Evolutionary conservation across 495 filamentous ascomycete genomes (phyloP).

Genomic region (Lichenothelia convexa): DNA sequence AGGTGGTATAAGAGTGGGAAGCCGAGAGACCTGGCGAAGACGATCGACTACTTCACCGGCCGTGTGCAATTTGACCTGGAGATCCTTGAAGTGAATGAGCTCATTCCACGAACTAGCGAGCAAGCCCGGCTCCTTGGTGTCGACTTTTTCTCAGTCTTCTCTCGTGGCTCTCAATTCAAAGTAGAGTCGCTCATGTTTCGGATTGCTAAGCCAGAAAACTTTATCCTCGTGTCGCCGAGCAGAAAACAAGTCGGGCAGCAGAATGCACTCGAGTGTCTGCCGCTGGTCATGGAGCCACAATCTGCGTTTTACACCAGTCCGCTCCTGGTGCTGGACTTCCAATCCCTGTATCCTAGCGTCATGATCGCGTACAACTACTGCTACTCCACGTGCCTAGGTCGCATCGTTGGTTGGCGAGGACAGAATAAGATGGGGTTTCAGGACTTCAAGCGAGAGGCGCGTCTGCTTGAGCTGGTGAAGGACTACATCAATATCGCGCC

Average conservation of each 20-base stretch:
- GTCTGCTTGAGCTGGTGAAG: constrained; percentile 60
- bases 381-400: constrained; percentile 89
- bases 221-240: constrained; percentile 74
- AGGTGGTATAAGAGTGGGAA: constrained; percentile 52
- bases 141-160: constrained; percentile 91
- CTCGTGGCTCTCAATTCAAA: constrained; percentile 89
- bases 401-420: constrained; percentile 68
- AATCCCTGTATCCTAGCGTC: constrained; percentile 86
- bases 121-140: constrained; percentile 85
- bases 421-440: constrained; percentile 89
- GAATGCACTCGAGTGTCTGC: constrained; percentile 87
- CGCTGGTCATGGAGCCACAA: constrained; percentile 93
- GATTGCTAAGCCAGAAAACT: constrained; percentile 94
- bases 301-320: constrained; percentile 88
- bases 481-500: constrained; percentile 85
- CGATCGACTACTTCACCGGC: constrained; percentile 59
- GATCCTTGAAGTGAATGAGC: constrained; percentile 78
- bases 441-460: constrained; percentile 57
- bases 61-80: constrained; percentile 72
- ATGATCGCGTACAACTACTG: constrained; percentile 99
- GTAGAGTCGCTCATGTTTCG: constrained; percentile 98
- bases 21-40: constrained; percentile 49
- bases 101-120: constrained; percentile 79
- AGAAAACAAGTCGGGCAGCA: constrained; percentile 82
- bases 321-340: constrained; percentile 83